These are phyloP conservation scores for Nigrospora sphaerica DNA, from an alignment of 2,329 filamentous ascomycete genomes.

Conservation along the genomic window DNA sequence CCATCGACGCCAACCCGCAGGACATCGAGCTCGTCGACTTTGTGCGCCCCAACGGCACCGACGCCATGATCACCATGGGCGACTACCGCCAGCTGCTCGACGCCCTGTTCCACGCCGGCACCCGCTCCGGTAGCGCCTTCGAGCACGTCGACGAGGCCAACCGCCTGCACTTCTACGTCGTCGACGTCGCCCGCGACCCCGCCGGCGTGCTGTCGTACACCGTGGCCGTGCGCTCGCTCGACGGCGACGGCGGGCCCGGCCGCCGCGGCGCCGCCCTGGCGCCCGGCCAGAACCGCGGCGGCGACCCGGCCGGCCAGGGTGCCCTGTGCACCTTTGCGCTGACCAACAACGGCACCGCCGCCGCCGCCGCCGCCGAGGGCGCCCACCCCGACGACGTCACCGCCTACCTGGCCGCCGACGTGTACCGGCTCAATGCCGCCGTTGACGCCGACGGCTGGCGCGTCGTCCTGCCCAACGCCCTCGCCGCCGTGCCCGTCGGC, in stretches of 20 bases:
- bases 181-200: slow-evolving; percentile 32
- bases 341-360: slow-evolving; percentile 32
- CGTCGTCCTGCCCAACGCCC: slow-evolving; percentile 31
- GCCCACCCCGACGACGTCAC: slow-evolving; percentile 27
- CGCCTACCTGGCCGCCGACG: slow-evolving; percentile 32
- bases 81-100: slow-evolving; percentile 47
- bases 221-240: slow-evolving; percentile 36
- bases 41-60: slow-evolving; percentile 37
- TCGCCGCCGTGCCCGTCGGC: slow-evolving; percentile 34
- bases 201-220: slow-evolving; percentile 39
- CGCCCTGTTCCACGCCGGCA: slow-evolving; percentile 47
- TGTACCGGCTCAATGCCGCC: slow-evolving; percentile 37
- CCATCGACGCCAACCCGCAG: slow-evolving; percentile 46
- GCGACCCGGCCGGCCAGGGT: slow-evolving; percentile 18
- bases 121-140: slow-evolving; percentile 40
- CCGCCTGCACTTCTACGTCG: slow-evolving; percentile 40
- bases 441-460: slow-evolving; percentile 38
- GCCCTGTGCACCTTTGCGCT: slow-evolving; percentile 39
- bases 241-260: slow-evolving; percentile 23
- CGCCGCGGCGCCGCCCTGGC: slow-evolving; percentile 28
- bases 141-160: slow-evolving; percentile 41
- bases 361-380: slow-evolving; percentile 15
- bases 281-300: slow-evolving; percentile 22
- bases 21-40: slow-evolving; percentile 45
- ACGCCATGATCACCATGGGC: slow-evolving; percentile 38